These are phyloP conservation scores for Stachybotrys elegans DNA, from an alignment of 2,329 filamentous ascomycete genomes.

Conservation along the genomic window DNA sequence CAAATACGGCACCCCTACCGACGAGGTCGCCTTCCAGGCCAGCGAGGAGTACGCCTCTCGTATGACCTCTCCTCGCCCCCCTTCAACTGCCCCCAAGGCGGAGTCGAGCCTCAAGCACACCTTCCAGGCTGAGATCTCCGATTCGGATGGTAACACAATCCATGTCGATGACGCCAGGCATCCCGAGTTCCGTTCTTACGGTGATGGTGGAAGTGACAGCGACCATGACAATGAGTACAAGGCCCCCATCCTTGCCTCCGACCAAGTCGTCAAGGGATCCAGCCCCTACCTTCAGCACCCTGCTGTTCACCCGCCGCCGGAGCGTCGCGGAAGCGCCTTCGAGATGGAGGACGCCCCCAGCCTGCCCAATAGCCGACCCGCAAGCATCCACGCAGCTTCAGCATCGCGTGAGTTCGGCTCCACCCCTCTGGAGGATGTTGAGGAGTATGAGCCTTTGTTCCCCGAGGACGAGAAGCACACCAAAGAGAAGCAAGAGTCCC, in stretches of 20 bases:
- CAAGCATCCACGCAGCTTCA: slow-evolving; percentile 52
- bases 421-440: slow-evolving; percentile 78
- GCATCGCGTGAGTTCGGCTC: slow-evolving; percentile 48
- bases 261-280: slow-evolving; percentile 75
- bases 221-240: slow-evolving; percentile 59
- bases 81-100: slow-evolving; percentile 33
- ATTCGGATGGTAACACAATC: slow-evolving; percentile 53
- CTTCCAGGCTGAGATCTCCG: slow-evolving; percentile 24
- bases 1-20: slow-evolving; percentile 72
- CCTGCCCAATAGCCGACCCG: slow-evolving; percentile 43
- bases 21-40: slow-evolving; percentile 85
- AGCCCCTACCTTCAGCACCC: slow-evolving; percentile 66
- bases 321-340: slow-evolving; percentile 55
- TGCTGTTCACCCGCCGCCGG: slow-evolving; percentile 71
- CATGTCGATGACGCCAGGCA: slow-evolving; percentile 64
- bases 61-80: slow-evolving; percentile 62
- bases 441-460: slow-evolving; percentile 94
- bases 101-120: slow-evolving; percentile 13
- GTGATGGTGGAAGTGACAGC: slow-evolving; percentile 39
- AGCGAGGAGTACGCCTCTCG: slow-evolving; percentile 79
- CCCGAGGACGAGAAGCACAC: slow-evolving; percentile 65
- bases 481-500: slow-evolving; percentile 28
- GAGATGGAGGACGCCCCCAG: slow-evolving; percentile 55
- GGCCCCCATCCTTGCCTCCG: slow-evolving; percentile 80
- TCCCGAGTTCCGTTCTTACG: slow-evolving; percentile 31